Percentiles rank a stretch among this genome's conserved stretches.
Evolutionary conservation across 805 yeast species (phyloP).

Genomic region (Limtongia smithiae): DNA sequence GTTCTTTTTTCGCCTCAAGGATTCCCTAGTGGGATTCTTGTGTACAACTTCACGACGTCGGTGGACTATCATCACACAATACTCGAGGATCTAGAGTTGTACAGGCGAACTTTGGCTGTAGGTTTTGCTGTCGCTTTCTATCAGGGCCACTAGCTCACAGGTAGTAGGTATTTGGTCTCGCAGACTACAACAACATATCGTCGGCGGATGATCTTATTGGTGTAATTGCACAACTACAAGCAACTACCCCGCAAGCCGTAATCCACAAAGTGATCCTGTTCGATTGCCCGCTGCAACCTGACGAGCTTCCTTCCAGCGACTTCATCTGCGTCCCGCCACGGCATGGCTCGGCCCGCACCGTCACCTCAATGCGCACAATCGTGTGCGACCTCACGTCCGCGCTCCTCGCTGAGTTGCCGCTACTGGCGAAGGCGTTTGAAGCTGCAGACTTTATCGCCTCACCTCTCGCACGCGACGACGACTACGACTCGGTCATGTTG

Average conservation of each 20-base stretch:
- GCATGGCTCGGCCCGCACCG: slow-evolving; percentile 34
- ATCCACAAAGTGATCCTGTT: slow-evolving; percentile 56
- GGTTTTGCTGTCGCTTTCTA: slow-evolving; percentile 40
- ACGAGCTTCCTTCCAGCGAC: slow-evolving; percentile 18
- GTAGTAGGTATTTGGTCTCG: slow-evolving; percentile 44
- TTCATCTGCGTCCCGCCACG: slow-evolving; percentile 24
- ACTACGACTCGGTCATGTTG: slow-evolving; percentile 24
- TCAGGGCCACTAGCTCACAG: slow-evolving; percentile 29
- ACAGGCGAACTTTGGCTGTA: slow-evolving; percentile 67
- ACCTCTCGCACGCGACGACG: slow-evolving; percentile 29
- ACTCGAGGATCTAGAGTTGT: slow-evolving; percentile 86
- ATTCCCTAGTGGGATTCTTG: slow-evolving; percentile 71
- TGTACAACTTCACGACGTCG: slow-evolving; percentile 52
- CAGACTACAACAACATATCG: slow-evolving; percentile 34
- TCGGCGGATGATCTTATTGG: slow-evolving; percentile 33
- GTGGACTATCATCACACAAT: slow-evolving; percentile 57
- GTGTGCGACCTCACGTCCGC: slow-evolving; percentile 60
- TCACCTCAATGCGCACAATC: slow-evolving; percentile 49
- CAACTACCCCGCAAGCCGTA: slow-evolving; percentile 50
- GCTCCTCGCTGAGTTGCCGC: slow-evolving; percentile 61
- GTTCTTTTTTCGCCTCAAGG: slow-evolving; percentile 75
- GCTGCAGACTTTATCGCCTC: slow-evolving; percentile 29
- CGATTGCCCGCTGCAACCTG: slow-evolving; percentile 39
- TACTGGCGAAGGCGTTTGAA: slow-evolving; percentile 44
- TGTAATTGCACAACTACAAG: slow-evolving; percentile 43